A percentile compares a stretch with the other conserved stretches of the same genome.
phyloP scores from a whole-genome alignment of 768 basidiomycete genomes.

The Sporobolomyces pararoseus region DNA sequence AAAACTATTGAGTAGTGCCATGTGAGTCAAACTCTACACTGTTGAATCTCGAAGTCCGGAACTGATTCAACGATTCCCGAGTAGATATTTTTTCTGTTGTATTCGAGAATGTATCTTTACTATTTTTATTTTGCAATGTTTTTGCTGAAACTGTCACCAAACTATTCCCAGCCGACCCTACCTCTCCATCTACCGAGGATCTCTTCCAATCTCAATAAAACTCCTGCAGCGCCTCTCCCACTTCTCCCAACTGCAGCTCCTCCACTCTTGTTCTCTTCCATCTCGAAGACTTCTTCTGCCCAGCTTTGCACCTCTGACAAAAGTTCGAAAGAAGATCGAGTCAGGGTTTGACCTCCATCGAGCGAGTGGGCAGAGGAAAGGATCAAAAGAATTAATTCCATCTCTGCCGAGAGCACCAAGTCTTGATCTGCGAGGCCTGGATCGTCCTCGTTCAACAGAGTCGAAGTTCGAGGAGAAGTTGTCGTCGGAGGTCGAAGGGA shows the following conservation, averaged over 20 bases:
- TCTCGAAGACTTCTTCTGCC: constrained; percentile 51
- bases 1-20: background rate
- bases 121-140: background rate
- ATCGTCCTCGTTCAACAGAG: background rate
- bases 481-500: constrained; percentile 58
- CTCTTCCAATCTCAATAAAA: constrained; percentile 74
- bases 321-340: constrained; percentile 60
- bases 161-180: constrained; percentile 54
- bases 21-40: no score
- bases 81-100: background rate
- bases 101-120: background rate
- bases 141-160: background rate
- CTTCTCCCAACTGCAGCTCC: constrained; percentile 57
- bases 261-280: constrained; percentile 46
- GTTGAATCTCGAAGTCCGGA: no score
- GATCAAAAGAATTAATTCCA: constrained; percentile 73
- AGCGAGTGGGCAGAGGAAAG: constrained; percentile 70
- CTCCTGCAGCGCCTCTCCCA: constrained; percentile 69
- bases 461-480: no score
- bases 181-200: constrained; percentile 65
- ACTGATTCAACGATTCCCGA: no score
- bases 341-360: constrained; percentile 70
- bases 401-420: constrained; percentile 65
- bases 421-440: constrained; percentile 52
- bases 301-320: constrained; percentile 57